Percentiles rank a stretch among this genome's conserved stretches.
Conservation (phyloP, 345 rosid genomes). For the Eucalyptus erythrocorys region DNA sequence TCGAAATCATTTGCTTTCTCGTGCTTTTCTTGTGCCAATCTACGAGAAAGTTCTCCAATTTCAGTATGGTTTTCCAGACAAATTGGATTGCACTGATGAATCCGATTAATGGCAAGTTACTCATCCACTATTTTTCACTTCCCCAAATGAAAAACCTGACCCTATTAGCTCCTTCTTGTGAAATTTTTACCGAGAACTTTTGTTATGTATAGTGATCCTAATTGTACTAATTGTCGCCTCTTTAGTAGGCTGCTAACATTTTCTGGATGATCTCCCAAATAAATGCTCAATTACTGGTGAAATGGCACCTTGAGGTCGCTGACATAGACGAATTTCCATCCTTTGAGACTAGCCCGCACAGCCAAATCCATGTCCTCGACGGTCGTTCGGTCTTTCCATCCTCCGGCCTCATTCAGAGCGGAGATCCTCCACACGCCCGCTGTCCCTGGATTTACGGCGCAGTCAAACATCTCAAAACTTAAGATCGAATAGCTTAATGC, state of each 20-base stretch:
- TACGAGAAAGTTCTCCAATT: background rate
- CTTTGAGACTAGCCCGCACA: constrained; percentile 71
- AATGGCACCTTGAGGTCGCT: constrained; percentile 33
- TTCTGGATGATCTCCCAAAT: background rate
- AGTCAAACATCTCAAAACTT: background rate
- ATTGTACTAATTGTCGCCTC: background rate
- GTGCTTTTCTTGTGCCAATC: background rate
- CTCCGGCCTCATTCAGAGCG: constrained; percentile 69
- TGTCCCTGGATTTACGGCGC: constrained; percentile 31
- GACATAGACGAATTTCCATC: constrained; percentile 70
- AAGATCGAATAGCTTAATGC: background rate
- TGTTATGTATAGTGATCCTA: background rate
- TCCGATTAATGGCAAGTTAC: background rate
- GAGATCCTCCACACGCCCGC: constrained; percentile 94
- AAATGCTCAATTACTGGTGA: background rate
- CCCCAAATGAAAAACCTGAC: background rate
- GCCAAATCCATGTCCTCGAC: constrained; percentile 97
- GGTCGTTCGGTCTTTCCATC: constrained; percentile 89
- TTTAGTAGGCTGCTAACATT: background rate
- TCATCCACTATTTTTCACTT: background rate
- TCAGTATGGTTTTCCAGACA: background rate
- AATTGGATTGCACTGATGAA: background rate
- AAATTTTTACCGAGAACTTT: background rate
- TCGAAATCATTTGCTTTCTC: background rate
- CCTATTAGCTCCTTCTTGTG: background rate